These are phyloP conservation scores for Mimosa pudica DNA, from an alignment of 306 rosid genomes.

Conservation along the genomic window DNA sequence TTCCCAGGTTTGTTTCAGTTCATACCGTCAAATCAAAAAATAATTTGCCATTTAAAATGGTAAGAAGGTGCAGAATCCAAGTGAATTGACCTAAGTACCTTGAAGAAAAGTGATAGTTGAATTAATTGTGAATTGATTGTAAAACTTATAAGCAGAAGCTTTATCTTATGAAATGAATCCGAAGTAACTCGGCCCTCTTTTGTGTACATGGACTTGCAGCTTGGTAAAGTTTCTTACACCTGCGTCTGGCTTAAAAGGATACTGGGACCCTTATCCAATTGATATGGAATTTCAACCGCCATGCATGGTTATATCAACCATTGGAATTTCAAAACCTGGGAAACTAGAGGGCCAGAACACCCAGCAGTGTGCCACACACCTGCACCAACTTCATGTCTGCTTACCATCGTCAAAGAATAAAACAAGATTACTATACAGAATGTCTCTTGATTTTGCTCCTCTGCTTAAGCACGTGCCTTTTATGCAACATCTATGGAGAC, in stretches of 20 bases:
- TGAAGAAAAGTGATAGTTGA: not conserved
- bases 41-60: slow-evolving; percentile 2
- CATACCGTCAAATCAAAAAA: not conserved
- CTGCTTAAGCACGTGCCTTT: slow-evolving; percentile 52
- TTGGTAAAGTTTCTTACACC: slow-evolving; percentile 75
- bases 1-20: slow-evolving; percentile 78
- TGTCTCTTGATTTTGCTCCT: slow-evolving; percentile 78
- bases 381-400: slow-evolving; percentile 80
- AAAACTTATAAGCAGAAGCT: slow-evolving; percentile 1
- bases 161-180: slow-evolving; percentile 17
- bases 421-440: slow-evolving; percentile 69
- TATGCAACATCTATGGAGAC: slow-evolving; percentile 28
- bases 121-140: slow-evolving; percentile 5
- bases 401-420: slow-evolving; percentile 64
- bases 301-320: slow-evolving; percentile 80
- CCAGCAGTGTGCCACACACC: slow-evolving; percentile 65
- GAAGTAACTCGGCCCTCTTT: not conserved
- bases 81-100: slow-evolving; percentile 10
- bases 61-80: not conserved
- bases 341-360: slow-evolving; percentile 67
- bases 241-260: slow-evolving; percentile 69
- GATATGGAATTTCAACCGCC: slow-evolving; percentile 84
- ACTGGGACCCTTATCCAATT: slow-evolving; percentile 84
- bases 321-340: slow-evolving; percentile 80
- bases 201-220: slow-evolving; percentile 48